phyloP scores from a whole-genome alignment of 805 yeast genomes.

The Saturnispora diversa region DNA sequence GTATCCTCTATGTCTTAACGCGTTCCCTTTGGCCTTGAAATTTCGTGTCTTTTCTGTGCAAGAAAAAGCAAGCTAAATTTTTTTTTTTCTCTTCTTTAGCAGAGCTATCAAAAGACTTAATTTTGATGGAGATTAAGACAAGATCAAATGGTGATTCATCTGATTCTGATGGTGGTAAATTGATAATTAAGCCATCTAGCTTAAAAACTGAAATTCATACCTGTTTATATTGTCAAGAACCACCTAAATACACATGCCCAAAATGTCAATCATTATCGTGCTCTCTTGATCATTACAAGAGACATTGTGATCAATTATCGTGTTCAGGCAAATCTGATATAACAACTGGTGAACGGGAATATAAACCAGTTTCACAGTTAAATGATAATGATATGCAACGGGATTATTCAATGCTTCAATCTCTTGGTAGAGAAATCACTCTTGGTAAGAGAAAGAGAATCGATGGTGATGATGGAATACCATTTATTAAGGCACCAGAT shows the following conservation, averaged over 20 bases:
- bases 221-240: conserved; percentile 30
- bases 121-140: conserved; percentile 5
- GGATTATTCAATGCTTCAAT: conserved; percentile 70
- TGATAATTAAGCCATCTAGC: neutral
- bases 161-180: neutral
- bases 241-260: conserved; percentile 70
- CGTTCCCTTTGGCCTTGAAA: neutral
- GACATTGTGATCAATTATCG: conserved; percentile 52
- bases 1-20: neutral
- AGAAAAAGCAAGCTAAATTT: no score
- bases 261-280: conserved; percentile 65
- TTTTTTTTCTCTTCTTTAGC: no score
- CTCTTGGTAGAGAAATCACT: conserved; percentile 52
- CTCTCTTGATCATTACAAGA: conserved; percentile 58
- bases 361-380: conserved; percentile 42
- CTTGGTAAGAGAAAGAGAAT: conserved; percentile 41
- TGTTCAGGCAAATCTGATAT: conserved; percentile 62
- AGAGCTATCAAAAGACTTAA: no score
- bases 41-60: no score
- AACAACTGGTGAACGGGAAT: conserved; percentile 32
- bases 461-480: conserved; percentile 11
- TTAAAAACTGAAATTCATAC: neutral
- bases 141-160: neutral
- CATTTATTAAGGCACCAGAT: conserved; percentile 26
- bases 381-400: conserved; percentile 53